Percentiles rank a stretch among this genome's conserved stretches.
These are phyloP conservation scores for Coniochaeta sp. DNA, from an alignment of 2,329 filamentous ascomycete genomes.

Conservation along the genomic window DNA sequence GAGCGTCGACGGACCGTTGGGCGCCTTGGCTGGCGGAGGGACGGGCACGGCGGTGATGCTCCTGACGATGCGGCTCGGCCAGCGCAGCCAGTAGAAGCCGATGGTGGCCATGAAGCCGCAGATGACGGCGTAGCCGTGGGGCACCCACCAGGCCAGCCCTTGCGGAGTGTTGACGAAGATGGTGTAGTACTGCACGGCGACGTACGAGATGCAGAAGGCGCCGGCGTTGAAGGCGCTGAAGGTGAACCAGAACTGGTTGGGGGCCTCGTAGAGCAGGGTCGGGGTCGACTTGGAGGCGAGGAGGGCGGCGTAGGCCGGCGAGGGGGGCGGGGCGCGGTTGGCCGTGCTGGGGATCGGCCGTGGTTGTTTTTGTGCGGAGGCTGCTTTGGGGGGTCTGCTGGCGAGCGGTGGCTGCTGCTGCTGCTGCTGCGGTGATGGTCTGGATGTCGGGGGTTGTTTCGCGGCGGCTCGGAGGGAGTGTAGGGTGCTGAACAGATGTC, in stretches of 20 bases:
- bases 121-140: constrained; percentile 47
- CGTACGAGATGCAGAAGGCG: constrained; percentile 43
- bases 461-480: neutral
- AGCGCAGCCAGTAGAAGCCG: constrained; percentile 52
- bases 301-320: constrained; percentile 38
- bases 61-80: constrained; percentile 50
- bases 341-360: constrained; percentile 5
- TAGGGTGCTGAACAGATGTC: neutral
- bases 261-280: constrained; percentile 57
- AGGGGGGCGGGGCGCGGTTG: constrained; percentile 4
- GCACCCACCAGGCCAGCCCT: constrained; percentile 48
- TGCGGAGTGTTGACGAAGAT: constrained; percentile 41
- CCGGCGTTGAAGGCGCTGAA: constrained; percentile 51
- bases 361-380: too few species aligned
- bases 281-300: constrained; percentile 48
- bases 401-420: too few species aligned
- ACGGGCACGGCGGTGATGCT: constrained; percentile 47
- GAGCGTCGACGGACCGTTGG: constrained; percentile 3
- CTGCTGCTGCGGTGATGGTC: too few species aligned
- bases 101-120: constrained; percentile 53
- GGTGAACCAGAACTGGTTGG: constrained; percentile 57
- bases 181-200: constrained; percentile 41
- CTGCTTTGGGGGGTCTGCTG: neutral
- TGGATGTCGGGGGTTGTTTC: neutral
- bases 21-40: constrained; percentile 8